Evolutionary conservation across 139 green algal genomes (phyloP).

Genomic region (Chlamydomonas sp.): DNA sequence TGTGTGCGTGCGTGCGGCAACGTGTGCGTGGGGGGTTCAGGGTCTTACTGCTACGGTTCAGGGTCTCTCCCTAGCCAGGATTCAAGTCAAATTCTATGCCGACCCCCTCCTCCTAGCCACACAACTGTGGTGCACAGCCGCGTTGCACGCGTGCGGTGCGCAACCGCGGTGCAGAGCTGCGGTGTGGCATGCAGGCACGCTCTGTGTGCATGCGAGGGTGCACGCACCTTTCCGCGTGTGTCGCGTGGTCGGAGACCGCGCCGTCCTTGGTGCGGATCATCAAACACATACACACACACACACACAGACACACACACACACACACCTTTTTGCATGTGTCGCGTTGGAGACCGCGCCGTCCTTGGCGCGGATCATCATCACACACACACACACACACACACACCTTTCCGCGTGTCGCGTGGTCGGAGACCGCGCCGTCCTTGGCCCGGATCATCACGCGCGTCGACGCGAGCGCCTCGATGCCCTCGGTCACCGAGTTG

Average conservation of each 20-base stretch:
- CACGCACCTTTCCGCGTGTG: conserved; percentile 33
- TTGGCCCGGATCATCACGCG: conserved; percentile 67
- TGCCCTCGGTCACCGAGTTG: conserved; percentile 86
- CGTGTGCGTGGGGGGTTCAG: too few relatives aligned
- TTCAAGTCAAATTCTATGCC: background rate
- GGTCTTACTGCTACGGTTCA: too few relatives aligned
- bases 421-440: conserved; percentile 45
- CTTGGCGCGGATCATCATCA: background rate
- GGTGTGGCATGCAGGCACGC: too few relatives aligned
- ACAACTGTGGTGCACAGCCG: background rate
- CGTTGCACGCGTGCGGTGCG: background rate
- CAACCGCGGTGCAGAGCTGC: background rate
- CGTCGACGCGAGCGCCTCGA: conserved; percentile 85
- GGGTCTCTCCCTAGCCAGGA: too few relatives aligned
- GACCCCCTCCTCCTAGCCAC: background rate
- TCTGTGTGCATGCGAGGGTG: background rate
- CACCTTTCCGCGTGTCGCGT: conserved; percentile 40
- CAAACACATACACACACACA: conserved; percentile 66
- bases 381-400: conserved; percentile 8
- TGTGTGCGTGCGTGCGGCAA: too few relatives aligned
- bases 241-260: conserved; percentile 43
- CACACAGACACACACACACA: background rate
- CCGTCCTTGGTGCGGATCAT: conserved; percentile 54
- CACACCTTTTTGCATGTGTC: background rate
- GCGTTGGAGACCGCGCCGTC: too few relatives aligned